A percentile compares a stretch with the other conserved stretches of the same genome.
Evolutionary conservation across 2,329 filamentous ascomycete genomes (phyloP).

Genomic region (Nothophaeocryptopus gaeumannii): DNA sequence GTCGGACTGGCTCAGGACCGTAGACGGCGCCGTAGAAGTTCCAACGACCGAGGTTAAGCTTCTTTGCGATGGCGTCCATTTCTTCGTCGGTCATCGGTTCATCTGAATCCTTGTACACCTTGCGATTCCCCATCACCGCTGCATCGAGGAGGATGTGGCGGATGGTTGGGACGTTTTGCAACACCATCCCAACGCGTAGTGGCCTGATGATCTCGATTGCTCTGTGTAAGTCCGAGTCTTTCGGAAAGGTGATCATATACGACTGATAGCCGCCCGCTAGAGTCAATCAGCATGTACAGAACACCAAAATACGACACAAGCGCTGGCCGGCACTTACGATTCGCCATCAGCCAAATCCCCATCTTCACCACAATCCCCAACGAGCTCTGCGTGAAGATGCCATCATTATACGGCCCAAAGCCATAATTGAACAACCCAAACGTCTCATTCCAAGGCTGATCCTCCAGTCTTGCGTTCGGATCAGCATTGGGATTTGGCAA

Average conservation of each 20-base stretch:
- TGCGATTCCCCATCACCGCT: constrained; percentile 42
- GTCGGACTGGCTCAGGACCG: constrained; percentile 32
- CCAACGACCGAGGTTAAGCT: constrained; percentile 48
- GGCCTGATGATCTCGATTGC: constrained; percentile 51
- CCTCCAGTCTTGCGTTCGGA: constrained; percentile 19
- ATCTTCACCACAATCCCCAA: constrained; percentile 47
- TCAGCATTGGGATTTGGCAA: constrained; percentile 32
- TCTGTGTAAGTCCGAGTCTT: constrained; percentile 49
- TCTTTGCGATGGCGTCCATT: constrained; percentile 41
- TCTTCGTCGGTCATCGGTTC: constrained; percentile 41
- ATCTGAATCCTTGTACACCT: constrained; percentile 30
- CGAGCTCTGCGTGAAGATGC: constrained; percentile 38
- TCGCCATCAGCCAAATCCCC: constrained; percentile 55
- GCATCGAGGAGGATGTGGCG: constrained; percentile 48
- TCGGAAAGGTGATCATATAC: constrained; percentile 46
- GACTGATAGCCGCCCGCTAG: constrained; percentile 33
- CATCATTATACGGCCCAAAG: constrained; percentile 39
- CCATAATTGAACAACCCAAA: constrained; percentile 36
- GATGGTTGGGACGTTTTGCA: constrained; percentile 51
- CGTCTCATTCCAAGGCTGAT: constrained; percentile 23
- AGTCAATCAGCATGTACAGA: not conserved
- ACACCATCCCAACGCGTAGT: constrained; percentile 40
- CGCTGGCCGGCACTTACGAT: constrained; percentile 41
- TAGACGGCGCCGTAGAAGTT: constrained; percentile 51
- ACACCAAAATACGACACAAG: too few species aligned